Evolutionary conservation across 2,329 filamentous ascomycete genomes (phyloP).

Genomic region (Phoma sp.): DNA sequence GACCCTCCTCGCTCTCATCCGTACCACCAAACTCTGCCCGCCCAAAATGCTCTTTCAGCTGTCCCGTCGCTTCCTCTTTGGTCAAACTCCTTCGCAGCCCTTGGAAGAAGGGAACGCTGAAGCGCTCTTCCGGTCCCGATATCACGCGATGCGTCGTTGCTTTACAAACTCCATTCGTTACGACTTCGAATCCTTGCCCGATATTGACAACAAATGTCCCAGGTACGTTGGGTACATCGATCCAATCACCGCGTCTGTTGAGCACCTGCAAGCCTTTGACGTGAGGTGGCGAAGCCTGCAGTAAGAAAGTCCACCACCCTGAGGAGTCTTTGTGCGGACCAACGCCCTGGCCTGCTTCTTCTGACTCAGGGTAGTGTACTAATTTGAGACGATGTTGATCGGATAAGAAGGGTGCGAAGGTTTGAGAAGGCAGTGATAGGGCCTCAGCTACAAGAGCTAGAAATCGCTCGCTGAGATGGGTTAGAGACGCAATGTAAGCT

Average conservation of each 20-base stretch:
- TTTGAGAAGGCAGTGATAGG: background rate
- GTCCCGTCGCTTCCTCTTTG: background rate
- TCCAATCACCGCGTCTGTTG: background rate
- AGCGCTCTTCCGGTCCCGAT: background rate
- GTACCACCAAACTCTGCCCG: background rate
- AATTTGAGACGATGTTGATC: background rate
- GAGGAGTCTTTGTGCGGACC: constrained; percentile 2
- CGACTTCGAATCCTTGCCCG: background rate
- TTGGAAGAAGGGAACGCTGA: background rate
- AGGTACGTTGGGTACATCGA: background rate
- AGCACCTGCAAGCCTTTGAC: background rate
- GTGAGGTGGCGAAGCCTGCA: background rate
- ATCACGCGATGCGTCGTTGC: constrained; percentile 1
- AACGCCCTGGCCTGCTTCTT: background rate
- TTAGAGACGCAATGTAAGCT: background rate
- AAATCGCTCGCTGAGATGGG: background rate
- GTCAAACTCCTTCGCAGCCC: background rate
- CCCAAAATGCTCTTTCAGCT: background rate
- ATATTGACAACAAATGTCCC: background rate
- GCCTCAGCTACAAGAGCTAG: constrained; percentile 15
- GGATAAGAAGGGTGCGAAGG: background rate
- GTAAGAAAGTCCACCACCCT: constrained; percentile 1
- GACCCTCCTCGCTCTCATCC: background rate
- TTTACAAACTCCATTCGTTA: background rate
- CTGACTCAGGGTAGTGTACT: background rate